phyloP scores from a whole-genome alignment of 768 basidiomycete genomes.

The Suillus variegatus region DNA sequence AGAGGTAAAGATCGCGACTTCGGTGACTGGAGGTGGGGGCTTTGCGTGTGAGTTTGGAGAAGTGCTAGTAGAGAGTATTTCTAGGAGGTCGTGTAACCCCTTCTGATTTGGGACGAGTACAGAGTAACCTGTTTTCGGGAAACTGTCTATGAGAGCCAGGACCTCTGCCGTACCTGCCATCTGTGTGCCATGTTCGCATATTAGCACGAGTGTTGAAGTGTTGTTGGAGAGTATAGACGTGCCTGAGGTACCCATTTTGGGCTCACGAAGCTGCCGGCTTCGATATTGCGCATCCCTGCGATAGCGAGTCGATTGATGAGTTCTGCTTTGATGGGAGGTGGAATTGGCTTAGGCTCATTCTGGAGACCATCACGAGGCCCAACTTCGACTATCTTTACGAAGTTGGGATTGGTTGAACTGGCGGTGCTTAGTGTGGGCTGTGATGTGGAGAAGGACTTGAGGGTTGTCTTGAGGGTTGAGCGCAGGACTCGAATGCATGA shows the following conservation, averaged over 20 bases:
- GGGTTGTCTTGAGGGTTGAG: not conserved
- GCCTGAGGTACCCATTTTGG: slow-evolving; percentile 95
- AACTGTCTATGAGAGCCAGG: slow-evolving; percentile 54
- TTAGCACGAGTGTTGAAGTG: not conserved
- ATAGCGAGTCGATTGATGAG: slow-evolving; percentile 72
- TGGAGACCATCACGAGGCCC: slow-evolving; percentile 91
- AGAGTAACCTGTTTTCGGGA: slow-evolving; percentile 63
- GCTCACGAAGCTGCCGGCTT: slow-evolving; percentile 89
- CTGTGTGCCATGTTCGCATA: slow-evolving; percentile 38
- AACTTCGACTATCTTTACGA: slow-evolving; percentile 74
- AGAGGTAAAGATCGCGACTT: slow-evolving; percentile 87
- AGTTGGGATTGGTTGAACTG: slow-evolving; percentile 2
- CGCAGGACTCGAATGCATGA: not conserved
- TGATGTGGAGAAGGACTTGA: slow-evolving; percentile 5
- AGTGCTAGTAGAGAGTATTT: slow-evolving; percentile 44
- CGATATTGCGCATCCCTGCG: slow-evolving; percentile 71
- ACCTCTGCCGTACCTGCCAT: slow-evolving; percentile 88
- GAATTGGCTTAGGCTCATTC: slow-evolving; percentile 77
- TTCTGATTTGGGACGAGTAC: slow-evolving; percentile 82
- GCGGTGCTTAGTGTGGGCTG: not conserved
- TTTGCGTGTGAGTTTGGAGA: slow-evolving; percentile 28
- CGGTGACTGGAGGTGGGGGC: slow-evolving; percentile 62
- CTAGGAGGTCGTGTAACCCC: slow-evolving; percentile 69
- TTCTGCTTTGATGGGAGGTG: slow-evolving; percentile 73
- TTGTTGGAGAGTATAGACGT: slow-evolving; percentile 16